These are phyloP conservation scores for Sugiyamaella novakii DNA, from an alignment of 1,139 yeast genomes.

Conservation along the genomic window DNA sequence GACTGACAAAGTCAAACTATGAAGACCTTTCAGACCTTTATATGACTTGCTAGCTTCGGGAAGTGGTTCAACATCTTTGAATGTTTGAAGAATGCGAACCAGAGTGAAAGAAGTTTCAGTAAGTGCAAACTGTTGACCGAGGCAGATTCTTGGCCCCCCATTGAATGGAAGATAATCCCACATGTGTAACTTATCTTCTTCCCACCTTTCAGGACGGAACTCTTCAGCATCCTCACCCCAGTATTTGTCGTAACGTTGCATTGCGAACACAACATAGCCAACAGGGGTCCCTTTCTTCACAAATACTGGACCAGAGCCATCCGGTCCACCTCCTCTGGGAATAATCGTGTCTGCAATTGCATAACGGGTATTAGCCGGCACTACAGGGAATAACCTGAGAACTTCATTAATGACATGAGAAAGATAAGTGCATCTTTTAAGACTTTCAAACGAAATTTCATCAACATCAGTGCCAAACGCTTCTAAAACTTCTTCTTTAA, in stretches of 20 bases:
- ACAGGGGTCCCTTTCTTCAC: conserved; percentile 53
- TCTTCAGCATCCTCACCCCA: conserved; percentile 55
- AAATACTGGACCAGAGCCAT: conserved; percentile 48
- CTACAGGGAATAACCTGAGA: conserved; percentile 58
- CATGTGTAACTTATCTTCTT: conserved; percentile 27
- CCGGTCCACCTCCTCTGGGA: conserved; percentile 57
- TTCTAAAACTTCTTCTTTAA: conserved; percentile 46
- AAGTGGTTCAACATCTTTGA: conserved; percentile 22
- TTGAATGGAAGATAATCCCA: conserved; percentile 61
- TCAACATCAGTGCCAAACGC: conserved; percentile 34
- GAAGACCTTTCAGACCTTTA: conserved; percentile 2
- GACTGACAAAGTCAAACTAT: conserved; percentile 25
- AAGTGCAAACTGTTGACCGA: conserved; percentile 62
- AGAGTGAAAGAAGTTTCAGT: conserved; percentile 56
- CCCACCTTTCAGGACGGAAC: conserved; percentile 59
- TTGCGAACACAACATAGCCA: conserved; percentile 48
- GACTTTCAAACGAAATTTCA: conserved; percentile 49
- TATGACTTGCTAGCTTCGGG: not conserved
- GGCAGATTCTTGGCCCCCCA: conserved; percentile 63
- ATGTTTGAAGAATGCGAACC: conserved; percentile 47
- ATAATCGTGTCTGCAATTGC: conserved; percentile 52
- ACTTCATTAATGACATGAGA: conserved; percentile 54
- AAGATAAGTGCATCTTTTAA: conserved; percentile 54
- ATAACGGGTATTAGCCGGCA: conserved; percentile 54
- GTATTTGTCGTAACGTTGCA: conserved; percentile 50